Evolutionary conservation across 1,139 yeast species (phyloP).

Genomic region (Sugiyamaella neomexicana): DNA sequence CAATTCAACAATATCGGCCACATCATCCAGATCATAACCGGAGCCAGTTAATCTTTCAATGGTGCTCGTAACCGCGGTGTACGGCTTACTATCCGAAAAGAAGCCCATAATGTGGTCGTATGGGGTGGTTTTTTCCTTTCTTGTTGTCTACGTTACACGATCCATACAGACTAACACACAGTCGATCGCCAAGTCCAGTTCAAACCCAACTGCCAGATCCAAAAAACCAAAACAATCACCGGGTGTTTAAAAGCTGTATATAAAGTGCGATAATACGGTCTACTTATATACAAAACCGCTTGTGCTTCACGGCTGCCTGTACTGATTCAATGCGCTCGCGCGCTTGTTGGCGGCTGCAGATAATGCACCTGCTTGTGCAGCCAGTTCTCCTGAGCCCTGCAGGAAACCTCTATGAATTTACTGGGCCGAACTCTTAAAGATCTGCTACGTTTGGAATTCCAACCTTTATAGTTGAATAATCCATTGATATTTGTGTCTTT

Average conservation of each 20-base stretch:
- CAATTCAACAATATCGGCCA: slow-evolving; percentile 47
- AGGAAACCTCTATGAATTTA: no score
- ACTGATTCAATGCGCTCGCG: neutral
- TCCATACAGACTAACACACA: no score
- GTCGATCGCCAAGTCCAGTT: no score
- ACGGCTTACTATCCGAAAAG: slow-evolving; percentile 45
- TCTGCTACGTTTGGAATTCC: no score
- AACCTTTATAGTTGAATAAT: no score
- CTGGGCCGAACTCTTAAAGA: no score
- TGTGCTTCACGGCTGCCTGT: neutral
- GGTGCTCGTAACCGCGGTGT: slow-evolving; percentile 52
- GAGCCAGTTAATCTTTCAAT: slow-evolving; percentile 48
- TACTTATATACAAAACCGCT: neutral
- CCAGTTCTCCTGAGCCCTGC: no score
- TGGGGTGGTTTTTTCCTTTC: neutral
- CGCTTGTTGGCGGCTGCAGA: neutral
- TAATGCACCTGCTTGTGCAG: no score
- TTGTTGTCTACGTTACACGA: no score
- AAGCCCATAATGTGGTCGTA: slow-evolving; percentile 38
- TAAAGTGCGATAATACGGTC: neutral
- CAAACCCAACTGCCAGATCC: neutral
- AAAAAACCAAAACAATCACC: neutral
- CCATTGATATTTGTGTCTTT: no score
- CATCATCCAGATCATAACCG: slow-evolving; percentile 42
- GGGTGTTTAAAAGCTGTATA: neutral